These are phyloP conservation scores for Mucuna pruriens DNA, from an alignment of 306 rosid species.

Conservation along the genomic window DNA sequence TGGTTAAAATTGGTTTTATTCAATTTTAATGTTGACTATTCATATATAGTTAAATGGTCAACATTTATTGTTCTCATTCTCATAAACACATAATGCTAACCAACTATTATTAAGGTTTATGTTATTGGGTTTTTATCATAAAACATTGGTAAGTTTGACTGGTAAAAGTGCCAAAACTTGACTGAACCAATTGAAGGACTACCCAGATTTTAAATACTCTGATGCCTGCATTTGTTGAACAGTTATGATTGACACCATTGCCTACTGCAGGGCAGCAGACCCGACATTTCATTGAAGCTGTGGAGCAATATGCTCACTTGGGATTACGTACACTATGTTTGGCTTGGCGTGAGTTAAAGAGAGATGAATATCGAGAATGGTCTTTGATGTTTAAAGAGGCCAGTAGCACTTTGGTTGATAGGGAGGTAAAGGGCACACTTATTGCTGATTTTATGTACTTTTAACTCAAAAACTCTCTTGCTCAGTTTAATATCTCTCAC, in stretches of 20 bases:
- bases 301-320: conserved; percentile 91
- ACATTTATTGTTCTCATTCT: neutral
- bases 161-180: conserved; percentile 18
- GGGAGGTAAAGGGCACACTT: conserved; percentile 76
- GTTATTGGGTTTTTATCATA: conserved; percentile 9
- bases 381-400: conserved; percentile 94
- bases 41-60: neutral
- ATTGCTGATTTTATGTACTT: conserved; percentile 25
- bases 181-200: conserved; percentile 4
- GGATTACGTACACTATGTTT: conserved; percentile 92
- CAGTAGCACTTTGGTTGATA: conserved; percentile 89
- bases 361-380: conserved; percentile 89
- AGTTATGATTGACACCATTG: conserved; percentile 4
- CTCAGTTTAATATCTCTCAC: conserved; percentile 48
- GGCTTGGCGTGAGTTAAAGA: conserved; percentile 90
- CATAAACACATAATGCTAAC: conserved; percentile 1
- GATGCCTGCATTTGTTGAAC: conserved; percentile 21
- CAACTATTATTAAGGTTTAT: conserved; percentile 2
- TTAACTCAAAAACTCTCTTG: neutral
- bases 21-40: neutral
- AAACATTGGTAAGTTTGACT: conserved; percentile 25
- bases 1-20: neutral
- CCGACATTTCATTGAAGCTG: conserved; percentile 83
- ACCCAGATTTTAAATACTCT: neutral
- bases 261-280: conserved; percentile 87